These are phyloP conservation scores for Flaveria floridana DNA, from an alignment of 140 eudicot genomes.

Conservation along the genomic window DNA sequence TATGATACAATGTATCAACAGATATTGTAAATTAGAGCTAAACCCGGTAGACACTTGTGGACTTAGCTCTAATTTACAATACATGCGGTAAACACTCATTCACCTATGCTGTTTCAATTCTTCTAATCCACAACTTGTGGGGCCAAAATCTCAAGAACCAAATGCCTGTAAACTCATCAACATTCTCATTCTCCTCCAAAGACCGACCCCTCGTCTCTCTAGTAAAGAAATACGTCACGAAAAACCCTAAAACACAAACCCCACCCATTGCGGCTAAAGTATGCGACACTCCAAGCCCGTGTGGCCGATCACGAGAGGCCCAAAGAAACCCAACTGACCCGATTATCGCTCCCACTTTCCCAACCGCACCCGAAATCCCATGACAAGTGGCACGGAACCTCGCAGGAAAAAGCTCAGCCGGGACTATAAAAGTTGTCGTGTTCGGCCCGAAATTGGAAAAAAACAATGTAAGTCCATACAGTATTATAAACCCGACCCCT, in stretches of 20 bases:
- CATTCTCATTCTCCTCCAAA: conserved; percentile 61
- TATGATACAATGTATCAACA: background rate
- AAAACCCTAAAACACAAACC: conserved; percentile 46
- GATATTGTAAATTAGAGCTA: background rate
- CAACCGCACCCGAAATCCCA: conserved; percentile 60
- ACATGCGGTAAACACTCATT: background rate
- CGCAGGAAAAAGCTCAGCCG: conserved; percentile 72
- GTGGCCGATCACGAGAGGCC: conserved; percentile 34
- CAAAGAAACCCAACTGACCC: conserved; percentile 52
- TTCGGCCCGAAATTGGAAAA: conserved; percentile 69
- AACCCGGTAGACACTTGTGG: background rate
- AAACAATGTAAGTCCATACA: conserved; percentile 51
- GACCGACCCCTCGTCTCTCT: conserved; percentile 66
- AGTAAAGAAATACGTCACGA: conserved; percentile 51
- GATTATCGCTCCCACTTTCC: conserved; percentile 56
- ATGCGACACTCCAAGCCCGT: conserved; percentile 37
- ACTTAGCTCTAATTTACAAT: background rate
- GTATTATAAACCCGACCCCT: conserved; percentile 37
- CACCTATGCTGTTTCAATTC: background rate
- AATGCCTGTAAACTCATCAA: conserved; percentile 33
- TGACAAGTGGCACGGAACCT: conserved; percentile 65
- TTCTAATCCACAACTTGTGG: background rate
- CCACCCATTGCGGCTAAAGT: conserved; percentile 42
- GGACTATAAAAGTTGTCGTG: conserved; percentile 65
- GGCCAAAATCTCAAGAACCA: conserved; percentile 43